Percentiles rank a stretch among this genome's conserved stretches.
phyloP scores from a whole-genome alignment of 1,284 basidiomycete species.

The Schizophyllum amplum region DNA sequence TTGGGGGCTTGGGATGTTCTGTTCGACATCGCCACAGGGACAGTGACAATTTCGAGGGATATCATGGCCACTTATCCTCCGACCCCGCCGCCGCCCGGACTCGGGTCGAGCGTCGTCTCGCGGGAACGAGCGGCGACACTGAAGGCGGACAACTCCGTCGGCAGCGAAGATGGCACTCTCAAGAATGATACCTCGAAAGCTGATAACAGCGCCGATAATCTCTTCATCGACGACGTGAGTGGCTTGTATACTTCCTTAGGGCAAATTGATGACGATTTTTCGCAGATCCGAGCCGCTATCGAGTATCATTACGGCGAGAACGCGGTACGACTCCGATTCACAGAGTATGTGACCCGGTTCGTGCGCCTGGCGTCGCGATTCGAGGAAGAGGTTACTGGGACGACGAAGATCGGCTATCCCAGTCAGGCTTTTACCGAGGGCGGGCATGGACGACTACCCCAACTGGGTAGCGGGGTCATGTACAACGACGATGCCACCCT shows the following conservation, averaged over 20 bases:
- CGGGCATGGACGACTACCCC: conserved; percentile 20
- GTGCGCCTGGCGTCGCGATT: conserved; percentile 70
- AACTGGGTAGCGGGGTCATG: conserved; percentile 61
- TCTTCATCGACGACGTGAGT: conserved; percentile 80
- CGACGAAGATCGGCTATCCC: conserved; percentile 60
- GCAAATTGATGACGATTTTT: conserved; percentile 5
- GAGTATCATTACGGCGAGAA: conserved; percentile 72
- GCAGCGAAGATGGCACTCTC: conserved; percentile 32
- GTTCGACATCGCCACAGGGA: conserved; percentile 73
- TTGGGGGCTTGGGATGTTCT: conserved; percentile 77
- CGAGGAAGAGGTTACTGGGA: conserved; percentile 64
- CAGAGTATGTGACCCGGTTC: conserved; percentile 72
- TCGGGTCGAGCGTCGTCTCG: conserved; percentile 23
- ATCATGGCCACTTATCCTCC: conserved; percentile 45
- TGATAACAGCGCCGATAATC: conserved; percentile 54
- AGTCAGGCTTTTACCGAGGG: conserved; percentile 28
- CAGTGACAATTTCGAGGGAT: conserved; percentile 70
- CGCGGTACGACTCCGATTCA: conserved; percentile 70
- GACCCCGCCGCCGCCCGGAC: conserved; percentile 21
- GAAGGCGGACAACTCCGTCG: conserved; percentile 37
- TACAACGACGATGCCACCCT: conserved; percentile 58
- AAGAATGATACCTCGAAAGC: conserved; percentile 29
- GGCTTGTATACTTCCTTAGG: neutral
- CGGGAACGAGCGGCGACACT: conserved; percentile 34
- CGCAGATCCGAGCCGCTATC: conserved; percentile 61